Percentiles rank a stretch among this genome's conserved stretches.
phyloP scores from a whole-genome alignment of 2,329 filamentous ascomycete species.

The Sporothrix inflata region DNA sequence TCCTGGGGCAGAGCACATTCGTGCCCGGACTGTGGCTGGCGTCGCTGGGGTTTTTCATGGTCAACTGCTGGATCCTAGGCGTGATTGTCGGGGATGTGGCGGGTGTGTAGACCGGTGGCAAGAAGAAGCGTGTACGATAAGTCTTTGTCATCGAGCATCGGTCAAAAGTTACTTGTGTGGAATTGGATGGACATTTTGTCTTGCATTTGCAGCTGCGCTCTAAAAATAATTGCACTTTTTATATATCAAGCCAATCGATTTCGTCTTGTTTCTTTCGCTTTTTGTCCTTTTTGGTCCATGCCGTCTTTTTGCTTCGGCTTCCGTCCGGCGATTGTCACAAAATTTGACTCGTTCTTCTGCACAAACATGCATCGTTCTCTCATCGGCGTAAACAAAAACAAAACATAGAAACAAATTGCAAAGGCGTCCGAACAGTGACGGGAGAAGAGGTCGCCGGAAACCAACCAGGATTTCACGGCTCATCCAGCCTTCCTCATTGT shows the following conservation, averaged over 20 bases:
- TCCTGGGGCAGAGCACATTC: slow-evolving; percentile 80
- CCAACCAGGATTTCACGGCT: background rate
- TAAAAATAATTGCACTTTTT: background rate
- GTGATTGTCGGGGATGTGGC: slow-evolving; percentile 70
- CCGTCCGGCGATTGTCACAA: no score
- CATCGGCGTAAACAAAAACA: background rate
- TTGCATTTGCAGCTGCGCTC: background rate
- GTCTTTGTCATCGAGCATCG: background rate
- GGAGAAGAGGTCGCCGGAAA: background rate
- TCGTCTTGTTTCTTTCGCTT: background rate
- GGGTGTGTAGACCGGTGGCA: background rate
- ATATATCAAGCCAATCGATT: background rate
- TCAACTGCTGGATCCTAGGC: slow-evolving; percentile 87
- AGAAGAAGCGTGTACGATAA: background rate
- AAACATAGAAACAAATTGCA: background rate
- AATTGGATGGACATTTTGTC: no score
- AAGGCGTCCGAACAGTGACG: no score
- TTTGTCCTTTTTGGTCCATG: background rate
- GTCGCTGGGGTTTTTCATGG: slow-evolving; percentile 76
- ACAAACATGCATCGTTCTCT: no score
- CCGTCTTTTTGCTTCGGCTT: background rate
- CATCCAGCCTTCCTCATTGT: background rate
- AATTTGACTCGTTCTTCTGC: no score
- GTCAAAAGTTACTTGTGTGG: no score
- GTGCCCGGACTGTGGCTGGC: slow-evolving; percentile 80